Evolutionary conservation across 1,139 yeast genomes (phyloP).

Genomic region (Lodderomyces theae): DNA sequence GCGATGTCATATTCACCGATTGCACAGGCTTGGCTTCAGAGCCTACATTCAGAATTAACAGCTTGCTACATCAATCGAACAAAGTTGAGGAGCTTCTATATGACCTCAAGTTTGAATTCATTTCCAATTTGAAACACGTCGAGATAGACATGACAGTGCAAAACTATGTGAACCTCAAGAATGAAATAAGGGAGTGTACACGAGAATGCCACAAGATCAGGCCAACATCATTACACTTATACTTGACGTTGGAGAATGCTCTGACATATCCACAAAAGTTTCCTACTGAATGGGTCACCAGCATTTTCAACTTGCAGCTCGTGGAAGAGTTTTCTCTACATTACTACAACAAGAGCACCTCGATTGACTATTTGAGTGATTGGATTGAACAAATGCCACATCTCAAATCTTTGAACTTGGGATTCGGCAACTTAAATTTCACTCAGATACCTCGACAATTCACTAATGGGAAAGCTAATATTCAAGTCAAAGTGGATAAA

Average conservation of each 20-base stretch:
- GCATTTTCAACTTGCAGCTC: not conserved
- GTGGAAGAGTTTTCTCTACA: not conserved
- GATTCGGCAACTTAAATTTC: not conserved
- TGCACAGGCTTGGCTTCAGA: not conserved
- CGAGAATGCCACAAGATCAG: not conserved
- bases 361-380: not conserved
- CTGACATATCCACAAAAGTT: not conserved
- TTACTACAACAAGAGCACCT: not conserved
- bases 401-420: constrained; percentile 1
- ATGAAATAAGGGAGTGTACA: not conserved
- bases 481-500: not conserved
- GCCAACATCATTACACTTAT: not conserved
- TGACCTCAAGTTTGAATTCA: not conserved
- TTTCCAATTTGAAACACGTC: not conserved
- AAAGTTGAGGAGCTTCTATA: too few species aligned
- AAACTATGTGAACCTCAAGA: not conserved
- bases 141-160: not conserved
- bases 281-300: constrained; percentile 1
- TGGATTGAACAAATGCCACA: constrained; percentile 2
- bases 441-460: not conserved
- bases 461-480: not conserved
- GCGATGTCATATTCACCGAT: not conserved
- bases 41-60: not conserved
- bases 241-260: not conserved
- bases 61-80: too few species aligned